These are phyloP conservation scores for Santalum album DNA, from an alignment of 164 flowering plant species.

Conservation along the genomic window DNA sequence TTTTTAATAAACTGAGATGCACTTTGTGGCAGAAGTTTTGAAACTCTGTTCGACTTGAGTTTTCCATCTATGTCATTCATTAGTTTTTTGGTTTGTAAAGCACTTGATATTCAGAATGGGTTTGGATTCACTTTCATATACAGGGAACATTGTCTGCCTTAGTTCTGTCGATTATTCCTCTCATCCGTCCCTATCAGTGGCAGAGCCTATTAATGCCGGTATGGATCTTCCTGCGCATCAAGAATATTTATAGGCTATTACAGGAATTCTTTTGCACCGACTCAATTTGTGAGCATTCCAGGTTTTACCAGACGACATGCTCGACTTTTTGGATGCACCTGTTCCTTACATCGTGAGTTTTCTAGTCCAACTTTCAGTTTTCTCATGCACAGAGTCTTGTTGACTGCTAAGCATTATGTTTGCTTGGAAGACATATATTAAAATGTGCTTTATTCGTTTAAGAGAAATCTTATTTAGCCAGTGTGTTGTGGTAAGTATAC, in stretches of 20 bases:
- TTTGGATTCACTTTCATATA: constrained; percentile 8
- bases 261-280: not conserved
- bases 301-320: constrained; percentile 98
- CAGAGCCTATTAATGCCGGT: constrained; percentile 98
- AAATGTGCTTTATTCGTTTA: too few species aligned
- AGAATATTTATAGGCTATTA: not conserved
- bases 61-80: not conserved
- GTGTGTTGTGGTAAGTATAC: too few species aligned
- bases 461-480: too few species aligned
- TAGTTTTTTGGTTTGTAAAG: not conserved
- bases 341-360: constrained; percentile 92
- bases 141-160: constrained; percentile 87
- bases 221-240: constrained; percentile 9
- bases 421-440: not conserved
- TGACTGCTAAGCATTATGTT: not conserved
- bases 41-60: not conserved
- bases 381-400: not conserved
- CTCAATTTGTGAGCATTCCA: constrained; percentile 19
- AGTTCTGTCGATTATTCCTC: constrained; percentile 75
- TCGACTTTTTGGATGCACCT: constrained; percentile 98
- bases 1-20: not conserved
- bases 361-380: not conserved
- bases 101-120: not conserved
- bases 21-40: not conserved
- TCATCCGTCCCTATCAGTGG: constrained; percentile 95